These are phyloP conservation scores for Boechera divaricarpa DNA, from an alignment of 345 rosid genomes.

Conservation along the genomic window DNA sequence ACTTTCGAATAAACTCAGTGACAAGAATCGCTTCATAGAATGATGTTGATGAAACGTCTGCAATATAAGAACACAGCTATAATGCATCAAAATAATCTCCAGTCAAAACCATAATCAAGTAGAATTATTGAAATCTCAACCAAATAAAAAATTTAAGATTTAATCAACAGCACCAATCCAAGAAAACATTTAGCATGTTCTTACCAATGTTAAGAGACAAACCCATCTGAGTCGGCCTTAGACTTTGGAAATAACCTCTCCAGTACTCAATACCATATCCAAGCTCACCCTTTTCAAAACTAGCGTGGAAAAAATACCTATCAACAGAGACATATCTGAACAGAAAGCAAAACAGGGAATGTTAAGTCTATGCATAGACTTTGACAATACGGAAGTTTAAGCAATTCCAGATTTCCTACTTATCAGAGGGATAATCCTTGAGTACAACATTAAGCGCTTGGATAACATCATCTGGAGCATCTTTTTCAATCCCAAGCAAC, in stretches of 20 bases:
- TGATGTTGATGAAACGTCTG: conserved; percentile 78
- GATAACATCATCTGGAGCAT: conserved; percentile 64
- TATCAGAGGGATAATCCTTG: conserved; percentile 51
- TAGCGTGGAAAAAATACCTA: conserved; percentile 57
- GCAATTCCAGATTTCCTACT: conserved; percentile 39
- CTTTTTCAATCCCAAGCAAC: conserved; percentile 40
- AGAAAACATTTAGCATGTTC: not conserved
- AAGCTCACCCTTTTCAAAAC: conserved; percentile 56
- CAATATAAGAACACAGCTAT: conserved; percentile 16
- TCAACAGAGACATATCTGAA: conserved; percentile 64
- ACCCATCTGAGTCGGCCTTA: conserved; percentile 80
- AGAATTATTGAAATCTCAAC: not conserved
- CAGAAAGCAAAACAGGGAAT: not conserved
- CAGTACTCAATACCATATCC: conserved; percentile 70
- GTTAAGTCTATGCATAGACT: not conserved
- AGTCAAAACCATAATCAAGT: not conserved
- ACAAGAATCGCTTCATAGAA: conserved; percentile 72
- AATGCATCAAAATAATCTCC: not conserved
- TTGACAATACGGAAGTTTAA: not conserved
- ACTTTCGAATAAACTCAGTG: conserved; percentile 53
- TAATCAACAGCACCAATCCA: not conserved
- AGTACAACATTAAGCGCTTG: conserved; percentile 78
- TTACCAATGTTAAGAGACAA: conserved; percentile 77
- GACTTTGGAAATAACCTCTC: conserved; percentile 75
- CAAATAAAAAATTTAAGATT: not conserved